Percentiles rank a stretch among this genome's conserved stretches.
Conservation (phyloP, 306 rosid species). For the Morella rubra region DNA sequence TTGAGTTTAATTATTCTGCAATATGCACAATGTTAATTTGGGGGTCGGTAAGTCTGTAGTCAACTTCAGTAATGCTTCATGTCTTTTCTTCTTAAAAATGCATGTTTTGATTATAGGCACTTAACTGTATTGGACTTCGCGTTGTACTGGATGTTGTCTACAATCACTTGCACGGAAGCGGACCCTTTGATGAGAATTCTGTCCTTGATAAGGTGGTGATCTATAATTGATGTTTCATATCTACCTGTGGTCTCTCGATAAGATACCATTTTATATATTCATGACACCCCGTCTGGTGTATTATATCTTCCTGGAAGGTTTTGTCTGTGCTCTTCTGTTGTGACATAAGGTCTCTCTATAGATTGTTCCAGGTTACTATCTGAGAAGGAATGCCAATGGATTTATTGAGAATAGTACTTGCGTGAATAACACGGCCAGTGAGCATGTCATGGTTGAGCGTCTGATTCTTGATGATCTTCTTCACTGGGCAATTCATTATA, state of each 20-base stretch:
- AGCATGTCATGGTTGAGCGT: constrained; percentile 93
- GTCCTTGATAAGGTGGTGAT: constrained; percentile 83
- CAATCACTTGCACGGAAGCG: constrained; percentile 84
- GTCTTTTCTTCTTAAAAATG: constrained; percentile 19
- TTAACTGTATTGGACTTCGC: constrained; percentile 70
- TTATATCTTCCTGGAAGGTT: constrained; percentile 26
- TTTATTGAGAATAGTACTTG: constrained; percentile 89
- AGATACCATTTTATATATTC: constrained; percentile 13
- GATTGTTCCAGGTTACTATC: constrained; percentile 99
- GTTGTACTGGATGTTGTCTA: constrained; percentile 90
- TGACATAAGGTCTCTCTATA: constrained; percentile 43
- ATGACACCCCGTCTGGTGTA: constrained; percentile 22
- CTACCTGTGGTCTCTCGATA: constrained; percentile 20
- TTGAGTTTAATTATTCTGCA: constrained; percentile 18
- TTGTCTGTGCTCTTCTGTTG: constrained; percentile 23
- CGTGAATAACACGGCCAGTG: constrained; percentile 91
- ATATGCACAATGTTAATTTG: constrained; percentile 1
- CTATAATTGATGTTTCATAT: constrained; percentile 21
- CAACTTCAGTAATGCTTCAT: constrained; percentile 18
- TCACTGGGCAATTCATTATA: constrained; percentile 88
- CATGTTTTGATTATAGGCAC: constrained; percentile 59
- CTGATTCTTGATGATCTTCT: constrained; percentile 84
- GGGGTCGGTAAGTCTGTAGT: not conserved
- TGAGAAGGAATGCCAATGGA: constrained; percentile 89
- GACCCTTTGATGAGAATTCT: constrained; percentile 75